Conservation (phyloP, 345 rosid species). For the Eucalyptus cloeziana region DNA sequence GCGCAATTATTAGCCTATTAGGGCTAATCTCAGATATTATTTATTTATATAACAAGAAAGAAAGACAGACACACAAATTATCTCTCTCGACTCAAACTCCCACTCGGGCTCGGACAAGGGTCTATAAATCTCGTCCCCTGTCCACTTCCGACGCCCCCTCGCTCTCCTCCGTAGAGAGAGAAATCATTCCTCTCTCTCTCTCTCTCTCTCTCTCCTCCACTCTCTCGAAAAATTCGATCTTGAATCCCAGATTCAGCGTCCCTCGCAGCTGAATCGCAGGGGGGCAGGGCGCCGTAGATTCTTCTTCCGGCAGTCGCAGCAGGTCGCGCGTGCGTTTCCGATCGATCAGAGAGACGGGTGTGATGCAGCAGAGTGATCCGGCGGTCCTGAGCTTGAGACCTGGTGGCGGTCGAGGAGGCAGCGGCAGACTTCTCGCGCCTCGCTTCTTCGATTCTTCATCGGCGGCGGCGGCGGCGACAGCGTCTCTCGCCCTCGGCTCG, state of each 20-base stretch:
- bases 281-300: neutral
- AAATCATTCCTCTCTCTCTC: neutral
- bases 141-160: neutral
- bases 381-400: slow-evolving; percentile 98
- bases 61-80: neutral
- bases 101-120: neutral
- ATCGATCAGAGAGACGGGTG: neutral
- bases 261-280: neutral
- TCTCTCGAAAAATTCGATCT: neutral
- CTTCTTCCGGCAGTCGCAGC: neutral
- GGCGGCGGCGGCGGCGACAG: neutral
- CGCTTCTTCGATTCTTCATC: slow-evolving; percentile 28
- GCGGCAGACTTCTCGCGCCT: slow-evolving; percentile 59
- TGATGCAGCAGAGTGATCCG: slow-evolving; percentile 95
- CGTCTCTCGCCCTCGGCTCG: slow-evolving; percentile 48
- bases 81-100: neutral
- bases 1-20: neutral
- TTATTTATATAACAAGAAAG: neutral
- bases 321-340: neutral
- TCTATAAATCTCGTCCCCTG: neutral
- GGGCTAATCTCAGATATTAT: neutral
- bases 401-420: slow-evolving; percentile 96
- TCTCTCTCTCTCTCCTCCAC: neutral
- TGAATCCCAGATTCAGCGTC: neutral
- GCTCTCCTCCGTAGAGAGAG: neutral